These are phyloP conservation scores for Abelmoschus esculentus DNA, from an alignment of 345 rosid species.

Conservation along the genomic window DNA sequence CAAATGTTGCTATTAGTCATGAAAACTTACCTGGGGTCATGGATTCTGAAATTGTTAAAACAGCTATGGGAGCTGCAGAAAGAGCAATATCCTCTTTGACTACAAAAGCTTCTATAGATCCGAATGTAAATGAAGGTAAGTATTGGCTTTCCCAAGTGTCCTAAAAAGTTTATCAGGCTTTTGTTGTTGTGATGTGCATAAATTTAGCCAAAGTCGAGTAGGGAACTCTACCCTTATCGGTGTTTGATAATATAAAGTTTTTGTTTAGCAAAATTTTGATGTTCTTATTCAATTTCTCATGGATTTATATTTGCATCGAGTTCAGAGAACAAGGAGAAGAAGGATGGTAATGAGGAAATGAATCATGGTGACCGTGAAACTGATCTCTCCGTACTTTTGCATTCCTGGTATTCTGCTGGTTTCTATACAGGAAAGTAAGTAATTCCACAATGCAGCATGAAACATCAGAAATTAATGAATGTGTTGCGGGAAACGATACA, in stretches of 20 bases:
- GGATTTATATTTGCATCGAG: constrained; percentile 3
- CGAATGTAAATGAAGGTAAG: background rate
- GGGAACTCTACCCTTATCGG: background rate
- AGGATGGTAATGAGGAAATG: constrained; percentile 24
- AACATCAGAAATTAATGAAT: background rate
- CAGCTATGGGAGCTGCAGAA: constrained; percentile 48
- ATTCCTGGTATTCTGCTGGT: constrained; percentile 65
- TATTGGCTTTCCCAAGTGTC: background rate
- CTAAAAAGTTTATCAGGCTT: background rate
- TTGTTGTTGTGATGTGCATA: background rate
- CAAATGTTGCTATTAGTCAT: constrained; percentile 11
- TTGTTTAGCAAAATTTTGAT: background rate
- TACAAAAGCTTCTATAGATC: constrained; percentile 7
- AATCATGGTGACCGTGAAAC: constrained; percentile 27
- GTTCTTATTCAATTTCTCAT: background rate
- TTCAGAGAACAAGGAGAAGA: constrained; percentile 24
- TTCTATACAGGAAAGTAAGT: constrained; percentile 59
- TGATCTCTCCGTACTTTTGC: constrained; percentile 42
- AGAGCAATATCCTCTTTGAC: constrained; percentile 45
- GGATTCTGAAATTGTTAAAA: constrained; percentile 32
- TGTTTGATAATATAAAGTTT: background rate
- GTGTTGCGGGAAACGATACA: background rate
- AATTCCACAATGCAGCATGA: background rate
- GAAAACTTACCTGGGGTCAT: constrained; percentile 9
- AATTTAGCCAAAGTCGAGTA: background rate